A percentile compares a stretch with the other conserved stretches of the same genome.
phyloP scores from a whole-genome alignment of 768 basidiomycete genomes.

The Xerocomus brunneocitrinus region DNA sequence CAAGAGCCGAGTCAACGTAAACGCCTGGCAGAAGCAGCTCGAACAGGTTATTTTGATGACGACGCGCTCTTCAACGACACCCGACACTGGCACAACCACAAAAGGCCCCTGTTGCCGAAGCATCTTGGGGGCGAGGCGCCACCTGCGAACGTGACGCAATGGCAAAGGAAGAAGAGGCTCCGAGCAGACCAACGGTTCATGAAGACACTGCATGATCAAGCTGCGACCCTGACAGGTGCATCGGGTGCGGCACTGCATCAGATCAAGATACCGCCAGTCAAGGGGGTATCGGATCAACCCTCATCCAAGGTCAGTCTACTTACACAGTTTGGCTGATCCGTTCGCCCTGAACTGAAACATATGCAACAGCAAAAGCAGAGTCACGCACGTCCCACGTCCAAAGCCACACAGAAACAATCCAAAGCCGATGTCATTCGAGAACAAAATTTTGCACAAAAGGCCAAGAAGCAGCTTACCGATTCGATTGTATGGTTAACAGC shows the following conservation, averaged over 20 bases:
- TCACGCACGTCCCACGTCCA: slow-evolving; percentile 21
- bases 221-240: slow-evolving; percentile 61
- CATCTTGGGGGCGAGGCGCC: slow-evolving; percentile 47
- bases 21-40: neutral
- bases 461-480: slow-evolving; percentile 35
- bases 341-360: neutral
- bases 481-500: slow-evolving; percentile 51
- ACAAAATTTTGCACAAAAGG: slow-evolving; percentile 43
- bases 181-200: slow-evolving; percentile 54
- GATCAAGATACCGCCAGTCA: slow-evolving; percentile 47
- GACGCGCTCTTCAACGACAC: slow-evolving; percentile 44
- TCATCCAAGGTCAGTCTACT: slow-evolving; percentile 10
- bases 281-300: slow-evolving; percentile 13
- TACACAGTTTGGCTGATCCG: neutral
- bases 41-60: slow-evolving; percentile 34
- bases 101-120: slow-evolving; percentile 46
- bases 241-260: slow-evolving; percentile 49
- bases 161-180: slow-evolving; percentile 36
- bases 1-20: neutral
- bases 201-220: slow-evolving; percentile 51
- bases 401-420: slow-evolving; percentile 26
- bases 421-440: slow-evolving; percentile 40
- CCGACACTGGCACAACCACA: slow-evolving; percentile 56
- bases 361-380: slow-evolving; percentile 14
- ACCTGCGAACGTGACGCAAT: slow-evolving; percentile 27